Conservation (phyloP, 1,139 yeast genomes). For the Zygosaccharomyces pseudobailii region DNA sequence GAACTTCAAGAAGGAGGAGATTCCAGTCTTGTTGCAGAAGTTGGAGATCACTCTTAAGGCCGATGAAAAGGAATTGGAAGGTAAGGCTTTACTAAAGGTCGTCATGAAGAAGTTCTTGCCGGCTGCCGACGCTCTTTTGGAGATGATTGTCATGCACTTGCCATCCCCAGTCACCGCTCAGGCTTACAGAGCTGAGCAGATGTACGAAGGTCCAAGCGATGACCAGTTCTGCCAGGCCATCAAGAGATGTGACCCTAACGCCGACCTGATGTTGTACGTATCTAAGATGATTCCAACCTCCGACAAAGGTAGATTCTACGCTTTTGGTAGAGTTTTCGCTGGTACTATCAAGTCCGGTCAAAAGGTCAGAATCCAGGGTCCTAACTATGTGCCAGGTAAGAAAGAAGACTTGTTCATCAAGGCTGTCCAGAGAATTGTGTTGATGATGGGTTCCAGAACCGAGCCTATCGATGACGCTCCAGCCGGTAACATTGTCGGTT, state of each 20-base stretch:
- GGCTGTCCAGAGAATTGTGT: slow-evolving; percentile 98
- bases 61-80: slow-evolving; percentile 96
- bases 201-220: slow-evolving; percentile 98
- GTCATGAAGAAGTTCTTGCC: slow-evolving; percentile 99
- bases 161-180: slow-evolving; percentile 99
- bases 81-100: slow-evolving; percentile 96
- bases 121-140: slow-evolving; percentile 99
- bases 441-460: slow-evolving; percentile 99
- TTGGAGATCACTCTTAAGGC: slow-evolving; percentile 86
- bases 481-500: slow-evolving; percentile 99
- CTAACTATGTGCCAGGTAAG: slow-evolving; percentile 97
- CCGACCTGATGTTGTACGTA: slow-evolving; percentile 98
- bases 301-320: slow-evolving; percentile 99
- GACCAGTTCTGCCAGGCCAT: slow-evolving; percentile 88
- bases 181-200: slow-evolving; percentile 97
- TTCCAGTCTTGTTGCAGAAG: slow-evolving; percentile 82
- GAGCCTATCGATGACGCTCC: slow-evolving; percentile 99
- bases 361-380: slow-evolving; percentile 99
- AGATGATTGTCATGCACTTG: slow-evolving; percentile 97
- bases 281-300: slow-evolving; percentile 99
- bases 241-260: slow-evolving; percentile 97
- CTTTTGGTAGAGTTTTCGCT: slow-evolving; percentile 99
- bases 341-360: slow-evolving; percentile 99
- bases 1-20: slow-evolving; percentile 97
- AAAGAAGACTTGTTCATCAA: slow-evolving; percentile 96